Evolutionary conservation across 805 yeast genomes (phyloP), one percentile per base, ranked within the genome.

Genomic region (Kodamaea hsintzibuensis): DNA sequence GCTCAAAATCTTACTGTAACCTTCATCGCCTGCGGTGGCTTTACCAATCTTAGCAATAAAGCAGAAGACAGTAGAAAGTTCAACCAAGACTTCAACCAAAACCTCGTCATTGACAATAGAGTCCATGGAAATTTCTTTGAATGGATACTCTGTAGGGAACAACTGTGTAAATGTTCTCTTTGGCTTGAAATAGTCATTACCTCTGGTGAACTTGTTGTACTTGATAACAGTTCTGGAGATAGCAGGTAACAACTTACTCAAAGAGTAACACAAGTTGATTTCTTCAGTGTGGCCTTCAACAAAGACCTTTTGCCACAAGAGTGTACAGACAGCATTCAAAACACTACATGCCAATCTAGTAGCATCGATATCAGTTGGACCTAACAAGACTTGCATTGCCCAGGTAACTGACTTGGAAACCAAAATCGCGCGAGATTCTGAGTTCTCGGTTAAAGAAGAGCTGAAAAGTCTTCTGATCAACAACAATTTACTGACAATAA

Each of bases 71-170:
- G 86, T 79, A 6, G 86, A 76, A 48, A 89, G 65, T 64, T 91
- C 97, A 42, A 88, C 72, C 51, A 90, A 71, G 2, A 87, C 76
- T 65, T 91, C 97, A 25, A 85, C 89, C 53, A 88, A 75, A 1
- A 78, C 73, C 58, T 84, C 88, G 57, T 86, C 89, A 57, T 83
- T 82, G 16, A 89, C 88, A 44, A 85, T 76, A 0, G 96, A 86
- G 63, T 91, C 96, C 59, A 88, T 81, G 0, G 92, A 83, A 30
- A 77, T 62, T 43, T 83, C 85, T 47, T 71, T 70, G 63, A 86
- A 85, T 14, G 96, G 96, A 62, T 80, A 82, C 13, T 71, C 67
- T 27, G 77, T 75, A 7, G 95, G 96, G 73, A 90, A 91, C 42
- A 89, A 70, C 25, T 76, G 78, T 0, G 90, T 85, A 63, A 85